These are phyloP conservation scores for Lolium perenne DNA, from an alignment of 176 grass and related monocot genomes.

Conservation along the genomic window DNA sequence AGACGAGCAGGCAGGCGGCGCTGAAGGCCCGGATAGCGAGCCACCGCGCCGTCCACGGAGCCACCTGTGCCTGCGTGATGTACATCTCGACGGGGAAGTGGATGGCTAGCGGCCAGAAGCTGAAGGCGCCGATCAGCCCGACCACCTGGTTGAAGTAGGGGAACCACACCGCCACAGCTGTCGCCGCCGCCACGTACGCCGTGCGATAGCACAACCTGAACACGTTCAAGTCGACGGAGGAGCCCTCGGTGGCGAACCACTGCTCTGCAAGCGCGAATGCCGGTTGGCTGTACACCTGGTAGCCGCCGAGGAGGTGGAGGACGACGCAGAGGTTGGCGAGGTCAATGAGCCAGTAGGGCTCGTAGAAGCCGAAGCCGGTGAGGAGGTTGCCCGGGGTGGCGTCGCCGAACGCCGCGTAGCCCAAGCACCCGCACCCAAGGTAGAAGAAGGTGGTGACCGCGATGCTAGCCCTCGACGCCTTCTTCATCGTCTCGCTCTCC, in stretches of 20 bases:
- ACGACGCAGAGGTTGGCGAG: constrained; percentile 69
- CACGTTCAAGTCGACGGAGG: constrained; percentile 28
- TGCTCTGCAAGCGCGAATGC: constrained; percentile 57
- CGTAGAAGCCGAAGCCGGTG: constrained; percentile 87
- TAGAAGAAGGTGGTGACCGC: constrained; percentile 78
- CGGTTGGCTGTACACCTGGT: constrained; percentile 78
- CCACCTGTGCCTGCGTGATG: constrained; percentile 58
- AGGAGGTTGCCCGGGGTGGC: constrained; percentile 81
- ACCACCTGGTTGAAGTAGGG: constrained; percentile 89
- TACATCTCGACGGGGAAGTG: constrained; percentile 93
- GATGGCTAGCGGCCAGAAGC: constrained; percentile 77
- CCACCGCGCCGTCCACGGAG: constrained; percentile 61
- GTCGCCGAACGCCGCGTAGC: constrained; percentile 92
- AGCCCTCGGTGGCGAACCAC: constrained; percentile 15
- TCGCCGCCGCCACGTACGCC: constrained; percentile 58
- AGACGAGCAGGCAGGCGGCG: constrained; percentile 46
- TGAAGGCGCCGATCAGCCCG: constrained; percentile 67
- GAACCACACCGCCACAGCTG: constrained; percentile 72
- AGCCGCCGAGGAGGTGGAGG: constrained; percentile 78
- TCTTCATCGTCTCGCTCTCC: constrained; percentile 85
- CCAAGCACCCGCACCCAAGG: constrained; percentile 80
- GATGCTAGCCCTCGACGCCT: constrained; percentile 57
- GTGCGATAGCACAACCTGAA: constrained; percentile 69
- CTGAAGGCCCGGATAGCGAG: constrained; percentile 58
- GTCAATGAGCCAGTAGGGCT: constrained; percentile 92